Base-by-base conservation (phyloP, 2,329 filamentous ascomycete species). In the Aspergillus quadricinctus region DNA sequence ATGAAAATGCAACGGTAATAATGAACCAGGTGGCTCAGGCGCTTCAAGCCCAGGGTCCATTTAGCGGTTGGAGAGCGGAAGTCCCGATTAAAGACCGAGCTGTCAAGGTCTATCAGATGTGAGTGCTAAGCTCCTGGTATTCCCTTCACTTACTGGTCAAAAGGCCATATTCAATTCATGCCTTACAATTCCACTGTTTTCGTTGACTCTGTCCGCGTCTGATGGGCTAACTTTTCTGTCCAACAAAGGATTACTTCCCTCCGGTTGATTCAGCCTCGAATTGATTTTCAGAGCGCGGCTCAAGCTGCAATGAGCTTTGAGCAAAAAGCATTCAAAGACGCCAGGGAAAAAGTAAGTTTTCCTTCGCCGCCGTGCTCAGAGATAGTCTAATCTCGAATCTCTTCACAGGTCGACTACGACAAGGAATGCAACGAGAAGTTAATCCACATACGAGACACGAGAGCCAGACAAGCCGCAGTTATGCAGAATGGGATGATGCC, bases 61-160 rank as follows among this genome's bases (percentile, higher is more conserved):
- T 74, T 52, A 68, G 63, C 29, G 78, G 77, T 56, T 80, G 78
- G 78, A 73, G 77, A 60, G 70, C 70, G 19, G 71, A 72, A 27
- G 72, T 80, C 6, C 62, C 64, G 14, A 63, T 75, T 23, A 71
- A 71, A 57, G 71, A 74, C 31, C 72, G 78, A 49, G 72, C 72
- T 4, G 63, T 70, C 41, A 76, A 75, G 59, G 72, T 79, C 52
- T 72, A 72, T 61, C 73, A 78, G 60, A 75, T 80, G 72, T 77
- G 65, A 60, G 74, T 71, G 45, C 19, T 29, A 48, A 50, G 50
- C 37, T 50, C 48, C 53, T n/a, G 28, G 41, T 50, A 28, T 53
- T 40, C 28, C 40, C 25, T 27, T 56, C 40, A 14, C 53, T 25
- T 27, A 43, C 25, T 29, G 37, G 14, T 29, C 29, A 19, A 19